Conservation (phyloP, 2,329 filamentous ascomycete species). For the Talaromyces sp. region DNA sequence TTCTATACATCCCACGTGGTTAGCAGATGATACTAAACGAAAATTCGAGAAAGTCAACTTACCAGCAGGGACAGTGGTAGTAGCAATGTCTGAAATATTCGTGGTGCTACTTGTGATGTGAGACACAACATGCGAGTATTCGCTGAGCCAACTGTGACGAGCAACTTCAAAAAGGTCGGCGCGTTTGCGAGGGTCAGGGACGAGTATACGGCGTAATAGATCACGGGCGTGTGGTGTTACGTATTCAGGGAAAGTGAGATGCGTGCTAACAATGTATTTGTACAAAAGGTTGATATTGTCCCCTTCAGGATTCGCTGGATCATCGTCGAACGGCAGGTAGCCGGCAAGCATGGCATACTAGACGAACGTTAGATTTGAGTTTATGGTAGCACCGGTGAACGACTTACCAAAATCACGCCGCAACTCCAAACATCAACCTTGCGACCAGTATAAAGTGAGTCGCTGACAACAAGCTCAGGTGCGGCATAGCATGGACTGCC, state of each 20-base stretch:
- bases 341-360: slow-evolving; percentile 98
- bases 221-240: slow-evolving; percentile 95
- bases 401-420: slow-evolving; percentile 84
- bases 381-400: too few species aligned
- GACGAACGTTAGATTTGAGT: neutral
- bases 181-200: slow-evolving; percentile 89
- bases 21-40: slow-evolving; percentile 20
- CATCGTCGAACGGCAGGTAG: slow-evolving; percentile 96
- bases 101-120: slow-evolving; percentile 97
- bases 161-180: slow-evolving; percentile 97
- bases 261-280: slow-evolving; percentile 98
- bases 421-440: slow-evolving; percentile 99
- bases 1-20: slow-evolving; percentile 27
- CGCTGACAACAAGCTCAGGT: slow-evolving; percentile 93
- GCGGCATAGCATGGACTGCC: slow-evolving; percentile 97
- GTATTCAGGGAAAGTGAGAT: slow-evolving; percentile 96
- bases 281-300: slow-evolving; percentile 99
- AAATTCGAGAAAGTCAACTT: slow-evolving; percentile 26
- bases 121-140: slow-evolving; percentile 93
- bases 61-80: slow-evolving; percentile 66
- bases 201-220: slow-evolving; percentile 84
- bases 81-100: slow-evolving; percentile 77
- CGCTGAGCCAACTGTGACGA: slow-evolving; percentile 94
- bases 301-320: slow-evolving; percentile 95
- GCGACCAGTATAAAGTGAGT: slow-evolving; percentile 92